Percentiles rank a stretch among this genome's conserved stretches.
These are phyloP conservation scores for Oryza punctata DNA, from an alignment of 176 grass and related monocot species.

Conservation along the genomic window DNA sequence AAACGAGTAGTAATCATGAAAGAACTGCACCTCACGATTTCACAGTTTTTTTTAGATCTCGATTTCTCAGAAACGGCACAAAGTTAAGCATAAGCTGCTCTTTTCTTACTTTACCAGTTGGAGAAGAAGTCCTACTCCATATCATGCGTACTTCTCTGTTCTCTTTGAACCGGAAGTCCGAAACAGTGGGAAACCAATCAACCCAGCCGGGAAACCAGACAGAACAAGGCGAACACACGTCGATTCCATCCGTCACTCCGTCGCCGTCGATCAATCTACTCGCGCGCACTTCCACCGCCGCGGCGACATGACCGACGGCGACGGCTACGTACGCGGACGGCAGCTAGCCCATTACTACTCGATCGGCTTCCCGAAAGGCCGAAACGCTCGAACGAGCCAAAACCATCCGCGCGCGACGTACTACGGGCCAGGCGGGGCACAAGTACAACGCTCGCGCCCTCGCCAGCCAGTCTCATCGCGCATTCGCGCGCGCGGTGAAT, in stretches of 20 bases:
- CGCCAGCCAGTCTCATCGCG: not conserved
- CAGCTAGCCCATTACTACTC: not conserved
- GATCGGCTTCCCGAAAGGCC: constrained; percentile 35
- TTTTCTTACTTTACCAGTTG: no score
- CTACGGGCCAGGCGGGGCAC: constrained; percentile 10
- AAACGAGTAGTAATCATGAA: not conserved
- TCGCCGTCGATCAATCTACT: not conserved
- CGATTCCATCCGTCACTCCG: not conserved
- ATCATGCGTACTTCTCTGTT: not conserved
- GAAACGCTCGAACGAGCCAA: constrained; percentile 13
- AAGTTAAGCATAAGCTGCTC: not conserved
- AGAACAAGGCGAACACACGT: not conserved
- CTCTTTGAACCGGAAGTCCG: not conserved
- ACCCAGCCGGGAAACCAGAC: not conserved
- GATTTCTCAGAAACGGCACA: not conserved
- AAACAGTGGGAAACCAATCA: not conserved
- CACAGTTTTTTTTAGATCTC: not conserved
- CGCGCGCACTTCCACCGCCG: no score
- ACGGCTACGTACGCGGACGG: not conserved
- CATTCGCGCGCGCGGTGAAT: no score
- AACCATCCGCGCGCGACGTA: constrained; percentile 20
- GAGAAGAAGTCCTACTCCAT: not conserved
- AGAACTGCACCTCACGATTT: not conserved
- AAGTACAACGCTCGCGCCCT: not conserved
- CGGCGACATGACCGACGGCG: constrained; percentile 28